Evolutionary conservation across 1,284 basidiomycete species (phyloP).

Genomic region (Leccinum olivaceoglutinosum): DNA sequence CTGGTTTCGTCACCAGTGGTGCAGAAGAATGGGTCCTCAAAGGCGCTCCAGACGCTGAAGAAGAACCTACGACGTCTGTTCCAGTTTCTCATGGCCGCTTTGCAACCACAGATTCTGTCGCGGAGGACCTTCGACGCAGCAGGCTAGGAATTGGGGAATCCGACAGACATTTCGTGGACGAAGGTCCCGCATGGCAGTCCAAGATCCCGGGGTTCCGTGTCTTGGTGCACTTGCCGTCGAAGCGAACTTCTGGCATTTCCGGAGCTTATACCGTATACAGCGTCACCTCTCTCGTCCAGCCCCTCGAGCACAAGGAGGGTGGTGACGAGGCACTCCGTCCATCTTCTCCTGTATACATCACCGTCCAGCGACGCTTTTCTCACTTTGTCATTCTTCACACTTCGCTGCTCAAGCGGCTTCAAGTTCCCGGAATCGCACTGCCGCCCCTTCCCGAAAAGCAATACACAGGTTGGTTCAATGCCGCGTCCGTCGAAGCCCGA

Average conservation of each 20-base stretch:
- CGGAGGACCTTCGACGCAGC: constrained; percentile 32
- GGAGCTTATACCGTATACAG: constrained; percentile 73
- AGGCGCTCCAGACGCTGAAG: constrained; percentile 33
- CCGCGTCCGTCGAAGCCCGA: constrained; percentile 78
- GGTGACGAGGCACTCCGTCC: constrained; percentile 21
- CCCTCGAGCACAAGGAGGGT: constrained; percentile 24
- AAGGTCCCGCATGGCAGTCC: constrained; percentile 68
- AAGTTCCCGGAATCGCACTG: constrained; percentile 55
- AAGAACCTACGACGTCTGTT: constrained; percentile 20
- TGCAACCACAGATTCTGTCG: constrained; percentile 32
- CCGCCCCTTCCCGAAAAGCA: constrained; percentile 83
- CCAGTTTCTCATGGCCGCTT: constrained; percentile 23
- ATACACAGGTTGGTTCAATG: constrained; percentile 73
- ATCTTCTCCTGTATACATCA: constrained; percentile 48
- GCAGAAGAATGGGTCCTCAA: constrained; percentile 77
- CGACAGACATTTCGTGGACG: constrained; percentile 32
- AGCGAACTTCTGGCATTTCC: constrained; percentile 57
- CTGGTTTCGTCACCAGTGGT: constrained; percentile 78
- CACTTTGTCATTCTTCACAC: constrained; percentile 79
- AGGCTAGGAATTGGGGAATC: constrained; percentile 40
- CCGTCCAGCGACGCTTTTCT: constrained; percentile 77
- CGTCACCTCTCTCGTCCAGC: constrained; percentile 67
- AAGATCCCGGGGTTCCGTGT: constrained; percentile 70
- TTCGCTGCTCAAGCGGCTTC: constrained; percentile 47
- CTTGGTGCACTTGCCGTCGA: constrained; percentile 75